phyloP scores from a whole-genome alignment of 129 eudicot species.

The Lactuca sativa region DNA sequence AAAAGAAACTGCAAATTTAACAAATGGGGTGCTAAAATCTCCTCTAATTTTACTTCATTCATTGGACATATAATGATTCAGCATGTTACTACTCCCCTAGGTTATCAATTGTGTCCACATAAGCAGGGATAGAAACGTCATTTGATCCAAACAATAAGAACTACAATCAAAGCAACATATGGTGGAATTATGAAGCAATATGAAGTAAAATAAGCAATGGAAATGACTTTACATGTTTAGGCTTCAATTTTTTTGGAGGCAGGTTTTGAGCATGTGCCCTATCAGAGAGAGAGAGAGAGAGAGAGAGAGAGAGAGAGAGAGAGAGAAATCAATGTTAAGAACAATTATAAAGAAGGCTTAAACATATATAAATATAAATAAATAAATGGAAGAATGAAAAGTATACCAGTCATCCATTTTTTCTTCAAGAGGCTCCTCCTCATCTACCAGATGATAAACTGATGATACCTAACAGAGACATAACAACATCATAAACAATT shows the following conservation, averaged over 20 bases:
- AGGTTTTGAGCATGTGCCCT: constrained; percentile 38
- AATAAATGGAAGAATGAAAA: too few relatives aligned
- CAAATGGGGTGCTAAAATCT: too few relatives aligned
- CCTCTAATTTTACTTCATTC: background rate
- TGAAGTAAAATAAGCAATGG: background rate
- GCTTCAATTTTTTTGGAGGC: constrained; percentile 30
- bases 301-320: constrained; percentile 7
- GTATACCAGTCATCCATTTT: too few relatives aligned
- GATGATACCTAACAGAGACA: too few relatives aligned
- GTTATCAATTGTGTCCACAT: background rate
- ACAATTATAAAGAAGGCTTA: too few relatives aligned
- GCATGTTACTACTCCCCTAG: background rate
- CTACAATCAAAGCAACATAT: too few relatives aligned
- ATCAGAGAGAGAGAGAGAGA: constrained; percentile 3
- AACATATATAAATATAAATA: too few relatives aligned
- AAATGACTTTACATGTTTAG: constrained; percentile 45
- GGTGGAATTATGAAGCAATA: background rate
- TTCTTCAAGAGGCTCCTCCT: too few relatives aligned
- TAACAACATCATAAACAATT: too few relatives aligned
- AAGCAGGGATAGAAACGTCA: background rate
- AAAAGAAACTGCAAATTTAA: too few relatives aligned
- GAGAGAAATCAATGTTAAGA: background rate
- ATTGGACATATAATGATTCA: background rate
- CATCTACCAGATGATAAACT: too few relatives aligned
- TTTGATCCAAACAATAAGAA: background rate